Conservation (phyloP, 176 grass and related monocot genomes). For the Ampelocalamus luodianensis region DNA sequence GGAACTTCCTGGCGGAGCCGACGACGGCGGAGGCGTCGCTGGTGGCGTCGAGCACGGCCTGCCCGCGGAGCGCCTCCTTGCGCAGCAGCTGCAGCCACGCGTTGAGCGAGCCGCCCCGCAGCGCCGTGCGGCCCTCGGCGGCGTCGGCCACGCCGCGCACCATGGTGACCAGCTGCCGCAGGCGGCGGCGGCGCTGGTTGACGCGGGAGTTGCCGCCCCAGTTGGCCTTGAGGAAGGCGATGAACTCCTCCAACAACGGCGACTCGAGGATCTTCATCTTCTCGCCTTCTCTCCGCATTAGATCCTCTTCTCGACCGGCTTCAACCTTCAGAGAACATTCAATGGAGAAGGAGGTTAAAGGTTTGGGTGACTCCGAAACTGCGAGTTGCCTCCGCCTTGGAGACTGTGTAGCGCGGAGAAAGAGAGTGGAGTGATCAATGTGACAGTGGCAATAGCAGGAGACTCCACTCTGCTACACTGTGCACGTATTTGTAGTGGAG, state of each 20-base stretch:
- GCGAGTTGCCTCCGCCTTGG: no score
- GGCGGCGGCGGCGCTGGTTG: neutral
- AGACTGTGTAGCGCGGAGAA: no score
- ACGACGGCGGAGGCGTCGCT: constrained; percentile 11
- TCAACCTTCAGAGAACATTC: no score
- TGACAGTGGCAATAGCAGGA: no score
- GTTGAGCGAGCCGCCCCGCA: neutral
- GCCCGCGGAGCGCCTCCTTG: neutral
- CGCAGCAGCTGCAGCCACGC: neutral
- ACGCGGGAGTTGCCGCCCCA: neutral
- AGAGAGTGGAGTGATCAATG: no score
- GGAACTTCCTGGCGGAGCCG: constrained; percentile 15
- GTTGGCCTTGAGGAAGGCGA: neutral
- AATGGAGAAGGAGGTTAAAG: no score
- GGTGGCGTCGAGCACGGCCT: constrained; percentile 14
- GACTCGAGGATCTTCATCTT: neutral
- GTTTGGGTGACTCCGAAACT: no score
- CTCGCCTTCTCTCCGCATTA: no score
- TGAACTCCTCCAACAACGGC: neutral
- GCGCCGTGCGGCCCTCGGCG: neutral
- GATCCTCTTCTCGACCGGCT: no score
- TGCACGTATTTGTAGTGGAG: no score
- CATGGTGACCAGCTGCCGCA: neutral
- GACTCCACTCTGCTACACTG: no score
- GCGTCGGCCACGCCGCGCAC: neutral